Evolutionary conservation across 495 filamentous ascomycete genomes (phyloP).

Genomic region (Trichoderma parareesei): DNA sequence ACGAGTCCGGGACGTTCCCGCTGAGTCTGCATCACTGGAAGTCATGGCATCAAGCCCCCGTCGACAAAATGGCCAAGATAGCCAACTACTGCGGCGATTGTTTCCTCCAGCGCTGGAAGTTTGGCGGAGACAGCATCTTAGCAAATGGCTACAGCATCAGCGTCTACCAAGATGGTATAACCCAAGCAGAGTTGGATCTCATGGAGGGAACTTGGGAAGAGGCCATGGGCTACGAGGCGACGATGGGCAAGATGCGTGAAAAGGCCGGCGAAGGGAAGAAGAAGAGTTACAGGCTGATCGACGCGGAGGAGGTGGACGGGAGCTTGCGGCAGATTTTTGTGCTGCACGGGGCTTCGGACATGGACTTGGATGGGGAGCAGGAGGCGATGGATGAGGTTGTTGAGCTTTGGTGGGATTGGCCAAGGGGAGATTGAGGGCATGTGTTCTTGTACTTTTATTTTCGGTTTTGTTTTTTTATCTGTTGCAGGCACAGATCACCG

Average conservation of each 20-base stretch:
- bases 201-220: conserved; percentile 58
- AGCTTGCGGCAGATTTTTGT: conserved; percentile 22
- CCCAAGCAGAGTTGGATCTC: conserved; percentile 42
- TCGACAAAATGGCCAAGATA: conserved; percentile 52
- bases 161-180: conserved; percentile 42
- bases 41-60: conserved; percentile 38
- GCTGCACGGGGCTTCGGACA: conserved; percentile 15
- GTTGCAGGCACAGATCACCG: background rate
- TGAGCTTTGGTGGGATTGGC: conserved; percentile 20
- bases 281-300: conserved; percentile 29
- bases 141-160: conserved; percentile 57
- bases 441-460: background rate
- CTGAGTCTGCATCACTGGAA: conserved; percentile 62
- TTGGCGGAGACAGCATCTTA: conserved; percentile 49
- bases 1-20: conserved; percentile 50
- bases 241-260: conserved; percentile 43
- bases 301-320: conserved; percentile 17
- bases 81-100: conserved; percentile 50
- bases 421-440: background rate
- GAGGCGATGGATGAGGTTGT: conserved; percentile 19
- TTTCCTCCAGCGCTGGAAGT: conserved; percentile 55
- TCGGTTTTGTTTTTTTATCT: background rate
- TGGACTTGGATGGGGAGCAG: conserved; percentile 12
- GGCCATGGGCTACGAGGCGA: conserved; percentile 41
- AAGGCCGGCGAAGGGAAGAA: conserved; percentile 20